Evolutionary conservation across 2,329 filamentous ascomycete genomes (phyloP).

Genomic region (Colletotrichum sp.): DNA sequence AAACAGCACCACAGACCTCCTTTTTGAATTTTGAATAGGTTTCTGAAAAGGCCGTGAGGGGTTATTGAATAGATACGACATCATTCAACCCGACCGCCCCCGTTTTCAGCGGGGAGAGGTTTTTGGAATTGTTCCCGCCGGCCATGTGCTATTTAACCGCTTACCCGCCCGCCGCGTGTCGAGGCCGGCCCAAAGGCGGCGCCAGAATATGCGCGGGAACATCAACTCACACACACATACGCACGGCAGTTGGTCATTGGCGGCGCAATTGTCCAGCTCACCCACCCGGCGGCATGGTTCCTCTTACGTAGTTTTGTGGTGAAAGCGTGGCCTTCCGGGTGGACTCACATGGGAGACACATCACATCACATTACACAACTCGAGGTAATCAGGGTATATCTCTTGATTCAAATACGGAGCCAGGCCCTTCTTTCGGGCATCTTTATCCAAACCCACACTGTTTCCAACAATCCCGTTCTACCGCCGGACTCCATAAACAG

Average conservation of each 20-base stretch:
- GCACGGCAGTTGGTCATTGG: background rate
- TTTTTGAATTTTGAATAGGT: background rate
- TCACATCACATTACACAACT: background rate
- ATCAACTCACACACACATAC: background rate
- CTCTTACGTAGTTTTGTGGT: background rate
- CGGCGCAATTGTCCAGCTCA: background rate
- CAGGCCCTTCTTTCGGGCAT: background rate
- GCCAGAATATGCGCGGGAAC: background rate
- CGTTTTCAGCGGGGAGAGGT: background rate
- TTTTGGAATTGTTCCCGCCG: background rate
- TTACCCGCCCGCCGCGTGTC: constrained; percentile 5
- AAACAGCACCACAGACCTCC: background rate
- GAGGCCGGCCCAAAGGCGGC: background rate
- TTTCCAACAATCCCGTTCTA: background rate
- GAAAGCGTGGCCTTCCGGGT: background rate
- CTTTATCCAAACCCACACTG: background rate
- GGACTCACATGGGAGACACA: background rate
- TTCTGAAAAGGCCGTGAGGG: background rate
- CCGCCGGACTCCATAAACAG: background rate
- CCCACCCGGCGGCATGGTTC: background rate
- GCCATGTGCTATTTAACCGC: constrained; percentile 1
- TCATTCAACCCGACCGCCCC: background rate
- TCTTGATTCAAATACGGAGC: background rate
- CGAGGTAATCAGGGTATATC: background rate
- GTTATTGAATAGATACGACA: background rate